Evolutionary conservation across 805 yeast genomes (phyloP).

Genomic region (Candida ponderosae): DNA sequence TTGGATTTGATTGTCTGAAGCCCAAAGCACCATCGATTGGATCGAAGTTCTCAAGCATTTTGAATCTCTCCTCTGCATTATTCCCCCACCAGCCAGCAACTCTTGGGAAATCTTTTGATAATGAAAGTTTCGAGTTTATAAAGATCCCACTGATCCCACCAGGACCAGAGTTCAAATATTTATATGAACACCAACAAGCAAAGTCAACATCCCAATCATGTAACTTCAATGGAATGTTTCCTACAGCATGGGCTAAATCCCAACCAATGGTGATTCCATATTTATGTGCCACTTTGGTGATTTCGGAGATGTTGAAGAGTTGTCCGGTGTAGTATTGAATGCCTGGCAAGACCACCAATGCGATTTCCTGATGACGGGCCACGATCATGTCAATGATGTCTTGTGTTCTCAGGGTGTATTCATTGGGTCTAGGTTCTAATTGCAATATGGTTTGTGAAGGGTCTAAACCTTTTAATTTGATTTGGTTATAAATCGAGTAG

Average conservation of each 20-base stretch:
- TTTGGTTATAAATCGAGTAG: slow-evolving; percentile 76
- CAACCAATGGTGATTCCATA: slow-evolving; percentile 65
- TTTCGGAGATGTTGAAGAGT: slow-evolving; percentile 62
- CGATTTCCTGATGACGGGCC: slow-evolving; percentile 50
- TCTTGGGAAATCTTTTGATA: slow-evolving; percentile 39
- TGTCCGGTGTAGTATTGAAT: slow-evolving; percentile 93
- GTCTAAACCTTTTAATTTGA: slow-evolving; percentile 46
- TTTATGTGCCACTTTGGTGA: slow-evolving; percentile 55
- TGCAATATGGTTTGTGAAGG: slow-evolving; percentile 55
- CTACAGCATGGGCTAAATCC: slow-evolving; percentile 95
- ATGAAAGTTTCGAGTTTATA: slow-evolving; percentile 47
- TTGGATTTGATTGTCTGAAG: slow-evolving; percentile 84
- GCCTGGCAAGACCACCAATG: slow-evolving; percentile 77
- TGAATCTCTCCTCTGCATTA: slow-evolving; percentile 57
- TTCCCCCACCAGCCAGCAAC: slow-evolving; percentile 99
- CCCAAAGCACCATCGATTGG: slow-evolving; percentile 86
- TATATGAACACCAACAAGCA: slow-evolving; percentile 93
- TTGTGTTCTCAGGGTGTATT: slow-evolving; percentile 49
- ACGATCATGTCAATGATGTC: slow-evolving; percentile 53
- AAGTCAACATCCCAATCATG: slow-evolving; percentile 92
- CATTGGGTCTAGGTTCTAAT: slow-evolving; percentile 51
- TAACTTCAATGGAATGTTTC: slow-evolving; percentile 67
- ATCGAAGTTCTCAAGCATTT: slow-evolving; percentile 70
- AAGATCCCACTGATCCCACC: slow-evolving; percentile 88
- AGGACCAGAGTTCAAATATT: slow-evolving; percentile 87